Base-by-base conservation (phyloP, 179 eudicot genomes). In the Camellia oleifera region DNA sequence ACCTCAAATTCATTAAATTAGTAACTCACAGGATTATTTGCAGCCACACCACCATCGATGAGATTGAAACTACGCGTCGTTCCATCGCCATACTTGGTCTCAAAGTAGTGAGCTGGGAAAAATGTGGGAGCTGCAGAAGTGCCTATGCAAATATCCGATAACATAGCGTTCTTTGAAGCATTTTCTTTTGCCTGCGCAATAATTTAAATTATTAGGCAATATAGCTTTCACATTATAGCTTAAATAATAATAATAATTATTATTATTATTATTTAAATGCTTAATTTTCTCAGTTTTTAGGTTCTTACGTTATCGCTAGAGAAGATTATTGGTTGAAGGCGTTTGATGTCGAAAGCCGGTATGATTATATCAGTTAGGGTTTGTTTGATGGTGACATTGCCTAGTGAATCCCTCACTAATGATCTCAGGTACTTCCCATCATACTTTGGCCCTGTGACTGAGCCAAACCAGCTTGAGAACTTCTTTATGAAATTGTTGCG, bases 101-200 rank as follows among this genome's bases (percentile, higher is more conserved):
- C 88, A 42, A 95, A 95, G 78, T 83, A 85, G 71, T 92, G 89
- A 1, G 95, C 82, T 0, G 97, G 98, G 7, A 95, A 80, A 70
- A 70, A 78, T 3, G 95, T 93, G 20, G 98, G 98, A 60, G 95
- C 97, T 23, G 98, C 97, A 0, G 97, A 87, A 17, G 97, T 91
- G 69, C 78, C 74, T 0, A 82, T 67, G 74, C 84, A 78, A 14
- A 82, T 54, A 57, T 82, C 84, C 0, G 81, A 71, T 45, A 82
- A 73, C 44, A 72, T 44, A 26, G 84, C 84, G 14, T 89, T 86
- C 86, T 90, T 79, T 3, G 82, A 81, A 26, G 83, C 86, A 72
- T 84, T 57, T 66, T 78, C 78, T 80, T 79, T 83, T 46, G 84
- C 88, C 95, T 93, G 83, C 18, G 3, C 11, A 61, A 0, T 64